Evolutionary conservation across 2,329 filamentous ascomycete species (phyloP), one percentile per base, ranked within the genome.

Genomic region (Zasmidium citrigriseum): DNA sequence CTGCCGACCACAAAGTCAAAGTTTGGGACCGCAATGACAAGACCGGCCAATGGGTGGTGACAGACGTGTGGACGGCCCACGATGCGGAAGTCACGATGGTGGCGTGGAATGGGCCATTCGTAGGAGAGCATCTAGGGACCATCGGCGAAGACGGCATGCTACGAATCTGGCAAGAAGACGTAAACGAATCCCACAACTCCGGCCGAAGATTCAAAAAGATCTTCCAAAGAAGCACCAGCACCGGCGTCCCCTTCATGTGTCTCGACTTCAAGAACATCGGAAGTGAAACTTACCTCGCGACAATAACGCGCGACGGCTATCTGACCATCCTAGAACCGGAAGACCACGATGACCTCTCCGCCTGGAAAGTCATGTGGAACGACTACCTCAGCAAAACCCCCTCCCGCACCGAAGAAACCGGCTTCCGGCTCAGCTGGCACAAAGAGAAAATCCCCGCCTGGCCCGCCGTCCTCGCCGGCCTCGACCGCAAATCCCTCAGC

Each of bases 151-250:
- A 97, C 69, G 91, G 93, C 69, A 88, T 88, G 73, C 91, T 96
- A 79, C 91, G 92, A 72, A 82, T 98, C 64, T 98, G 93, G 93
- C 88, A 90, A 60, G 93, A 97, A 77, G 91, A 97, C 75, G 87
- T 89, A 16, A 89, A 88, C 1, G 89, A 95, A 50, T 83, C 89
- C 1, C 87, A 88, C 0, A 82, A 83, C 58, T 86, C 84, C 34
- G 91, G 92, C 27, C 86, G 89, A 27, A 88, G 93, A 52, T 98
- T 97, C 80, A 90, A 88, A 71, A 82, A 80, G 76, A 78, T 90
- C 79, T 77, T 82, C 76, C 72, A 86, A 78, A 76, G 85, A 64
- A 78, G 75, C 34, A 84, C 86, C 12, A 86, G 88, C 5, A 93
- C 90, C 68, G 86, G 90, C 46, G 79, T 84, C 12, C 85, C 87